phyloP scores from a whole-genome alignment of 1,139 yeast species.

The Taphrina wiesneri region DNA sequence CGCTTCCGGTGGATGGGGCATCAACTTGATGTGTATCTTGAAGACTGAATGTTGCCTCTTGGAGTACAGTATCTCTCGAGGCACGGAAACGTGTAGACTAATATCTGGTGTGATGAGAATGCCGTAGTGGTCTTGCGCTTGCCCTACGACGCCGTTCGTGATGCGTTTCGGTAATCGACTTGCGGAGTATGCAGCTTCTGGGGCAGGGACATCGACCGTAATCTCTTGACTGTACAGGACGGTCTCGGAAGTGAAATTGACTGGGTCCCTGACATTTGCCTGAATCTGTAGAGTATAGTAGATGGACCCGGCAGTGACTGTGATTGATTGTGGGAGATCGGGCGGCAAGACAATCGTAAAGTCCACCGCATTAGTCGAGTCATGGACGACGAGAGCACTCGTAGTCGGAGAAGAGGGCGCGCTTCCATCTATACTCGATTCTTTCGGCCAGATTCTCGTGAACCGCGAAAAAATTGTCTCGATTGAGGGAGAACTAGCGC shows the following conservation, averaged over 20 bases:
- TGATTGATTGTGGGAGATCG: constrained; percentile 27
- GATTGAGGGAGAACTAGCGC: constrained; percentile 13
- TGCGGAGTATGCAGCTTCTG: constrained; percentile 28
- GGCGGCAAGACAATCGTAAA: constrained; percentile 13
- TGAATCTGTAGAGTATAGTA: constrained; percentile 30
- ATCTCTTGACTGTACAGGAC: constrained; percentile 22
- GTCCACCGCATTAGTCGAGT: constrained; percentile 10
- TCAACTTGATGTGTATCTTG: constrained; percentile 29
- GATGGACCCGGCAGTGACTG: constrained; percentile 24
- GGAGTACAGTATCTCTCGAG: constrained; percentile 25
- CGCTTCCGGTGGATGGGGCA: constrained; percentile 34
- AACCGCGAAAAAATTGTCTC: constrained; percentile 21
- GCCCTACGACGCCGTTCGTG: constrained; percentile 25
- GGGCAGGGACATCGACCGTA: constrained; percentile 24
- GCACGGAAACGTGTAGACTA: constrained; percentile 31
- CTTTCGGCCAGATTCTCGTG: constrained; percentile 25
- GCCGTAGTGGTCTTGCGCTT: constrained; percentile 55
- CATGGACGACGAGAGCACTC: constrained; percentile 19
- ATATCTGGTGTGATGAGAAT: constrained; percentile 87
- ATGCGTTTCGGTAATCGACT: constrained; percentile 24
- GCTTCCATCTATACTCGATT: not conserved
- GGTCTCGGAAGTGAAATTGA: not conserved
- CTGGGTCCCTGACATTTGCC: constrained; percentile 6
- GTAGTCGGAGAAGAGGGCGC: constrained; percentile 1
- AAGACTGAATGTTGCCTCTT: constrained; percentile 19